Percentiles rank a stretch among this genome's conserved stretches.
phyloP scores from a whole-genome alignment of 352 stramenopile species.

The Phytophthora quininea region DNA sequence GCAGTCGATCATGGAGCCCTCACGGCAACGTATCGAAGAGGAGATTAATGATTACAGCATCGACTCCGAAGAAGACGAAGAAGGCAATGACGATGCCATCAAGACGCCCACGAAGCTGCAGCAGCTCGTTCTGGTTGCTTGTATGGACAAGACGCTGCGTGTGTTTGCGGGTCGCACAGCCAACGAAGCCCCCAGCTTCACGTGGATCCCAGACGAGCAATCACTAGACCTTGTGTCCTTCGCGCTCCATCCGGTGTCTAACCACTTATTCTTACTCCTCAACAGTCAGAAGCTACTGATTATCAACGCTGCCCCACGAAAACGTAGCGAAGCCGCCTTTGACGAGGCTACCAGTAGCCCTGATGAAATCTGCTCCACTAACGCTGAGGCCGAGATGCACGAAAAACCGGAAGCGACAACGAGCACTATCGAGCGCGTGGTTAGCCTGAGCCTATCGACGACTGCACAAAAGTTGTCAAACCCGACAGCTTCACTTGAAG shows the following conservation, averaged over 20 bases:
- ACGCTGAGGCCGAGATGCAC: constrained; percentile 11
- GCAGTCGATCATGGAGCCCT: neutral
- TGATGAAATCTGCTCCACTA: neutral
- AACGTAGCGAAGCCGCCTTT: neutral
- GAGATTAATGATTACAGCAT: constrained; percentile 11
- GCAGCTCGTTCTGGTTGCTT: constrained; percentile 64
- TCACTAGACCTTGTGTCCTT: constrained; percentile 64
- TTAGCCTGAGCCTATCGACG: constrained; percentile 36
- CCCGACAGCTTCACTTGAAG: neutral
- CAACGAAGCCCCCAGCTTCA: constrained; percentile 66
- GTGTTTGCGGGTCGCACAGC: constrained; percentile 54
- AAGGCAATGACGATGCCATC: constrained; percentile 7
- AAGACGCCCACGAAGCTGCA: constrained; percentile 2
- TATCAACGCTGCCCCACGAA: constrained; percentile 41
- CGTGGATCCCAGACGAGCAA: constrained; percentile 75
- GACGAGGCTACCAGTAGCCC: neutral
- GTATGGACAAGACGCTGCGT: constrained; percentile 71
- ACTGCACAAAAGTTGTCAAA: constrained; percentile 3
- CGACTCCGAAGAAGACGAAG: constrained; percentile 26
- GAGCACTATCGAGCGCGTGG: constrained; percentile 36
- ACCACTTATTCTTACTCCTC: constrained; percentile 65
- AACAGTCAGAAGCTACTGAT: constrained; percentile 61
- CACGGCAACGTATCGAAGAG: constrained; percentile 4
- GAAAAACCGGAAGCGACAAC: constrained; percentile 21
- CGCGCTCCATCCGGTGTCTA: constrained; percentile 51